Base-by-base conservation (phyloP, 768 basidiomycete genomes). In the Podaxis rugospora region DNA sequence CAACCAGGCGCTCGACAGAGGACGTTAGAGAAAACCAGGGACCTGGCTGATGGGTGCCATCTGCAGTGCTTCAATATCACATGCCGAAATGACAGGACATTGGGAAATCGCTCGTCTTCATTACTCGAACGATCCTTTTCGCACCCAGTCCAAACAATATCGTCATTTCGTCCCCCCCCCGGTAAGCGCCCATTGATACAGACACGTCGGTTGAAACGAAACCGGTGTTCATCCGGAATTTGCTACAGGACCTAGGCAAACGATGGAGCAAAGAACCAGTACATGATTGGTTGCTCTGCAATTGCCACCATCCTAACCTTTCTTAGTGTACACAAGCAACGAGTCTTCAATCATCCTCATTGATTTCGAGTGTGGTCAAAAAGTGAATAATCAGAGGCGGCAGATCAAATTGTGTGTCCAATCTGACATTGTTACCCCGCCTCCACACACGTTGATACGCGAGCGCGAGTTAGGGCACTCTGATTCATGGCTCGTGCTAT, bases 401-500 rank as follows among this genome's bases (percentile, higher is more conserved):
- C 46, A 2, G 53, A 49, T 10, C 58, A 44, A n/a, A 42, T 14
- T 37, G 62, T 63, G 21, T 16, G 62, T 60, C 16, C 9, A 44
- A 40, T 49, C 5, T 56, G 27, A 16, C 13, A 32, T 13, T 46
- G 10, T 42, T 27, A 21, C 1, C 21, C 25, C 11, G 9, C 11
- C 1, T 40, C 21, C 21, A 21, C 54, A n/a, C 40, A 5, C 9
- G 4, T 21, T 40, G 39, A 40, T 16, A 40, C 3, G 39, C 21
- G n/a, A n/a, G n/a, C n/a, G n/a, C 14, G 23, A 4, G 9, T 37
- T 37, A 63, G 63, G 54, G 63, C 7, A 63, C 63, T 11, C 32
- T 54, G 1, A 35, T 63, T 60, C n/a, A 61, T 61, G 37, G 63
- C 63, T n/a, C 46, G 49, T 7, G 59, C 58, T 56, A 49, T 63